Percentiles rank a stretch among this genome's conserved stretches.
Evolutionary conservation across 2,329 filamentous ascomycete genomes (phyloP).

Genomic region (Hymenoscyphus occultus): DNA sequence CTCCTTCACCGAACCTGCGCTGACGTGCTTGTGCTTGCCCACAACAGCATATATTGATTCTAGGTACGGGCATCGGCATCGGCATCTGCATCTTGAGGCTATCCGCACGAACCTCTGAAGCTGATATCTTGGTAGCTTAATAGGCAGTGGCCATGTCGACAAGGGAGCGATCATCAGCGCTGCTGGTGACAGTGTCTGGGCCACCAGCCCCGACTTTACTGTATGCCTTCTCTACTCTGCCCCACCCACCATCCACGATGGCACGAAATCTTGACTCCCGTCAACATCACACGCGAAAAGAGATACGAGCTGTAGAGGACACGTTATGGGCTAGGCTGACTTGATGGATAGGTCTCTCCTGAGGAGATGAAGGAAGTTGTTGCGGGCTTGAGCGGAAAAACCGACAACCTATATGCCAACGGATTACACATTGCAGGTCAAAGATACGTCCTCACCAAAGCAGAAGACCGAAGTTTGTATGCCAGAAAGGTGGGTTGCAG

Average conservation of each 20-base stretch:
- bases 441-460: slow-evolving; percentile 74
- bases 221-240: slow-evolving; percentile 27
- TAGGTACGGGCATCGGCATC: slow-evolving; percentile 45
- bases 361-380: slow-evolving; percentile 59
- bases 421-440: slow-evolving; percentile 75
- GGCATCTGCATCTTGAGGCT: not conserved
- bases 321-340: slow-evolving; percentile 18
- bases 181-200: slow-evolving; percentile 80
- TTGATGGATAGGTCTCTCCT: slow-evolving; percentile 50
- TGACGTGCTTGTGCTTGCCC: slow-evolving; percentile 25
- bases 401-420: slow-evolving; percentile 64
- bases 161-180: slow-evolving; percentile 80
- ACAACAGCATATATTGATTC: slow-evolving; percentile 57
- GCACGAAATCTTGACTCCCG: not conserved
- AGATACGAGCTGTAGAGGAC: not conserved
- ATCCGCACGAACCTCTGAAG: not conserved
- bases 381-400: slow-evolving; percentile 47
- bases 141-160: slow-evolving; percentile 75
- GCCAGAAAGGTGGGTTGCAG: slow-evolving; percentile 69
- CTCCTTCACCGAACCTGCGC: slow-evolving; percentile 23
- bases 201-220: slow-evolving; percentile 62
- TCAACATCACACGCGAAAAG: not conserved
- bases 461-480: slow-evolving; percentile 77
- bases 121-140: slow-evolving; percentile 57
- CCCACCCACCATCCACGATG: not conserved